phyloP scores from a whole-genome alignment of 1,284 basidiomycete genomes.

The Caloboletus firmus region DNA sequence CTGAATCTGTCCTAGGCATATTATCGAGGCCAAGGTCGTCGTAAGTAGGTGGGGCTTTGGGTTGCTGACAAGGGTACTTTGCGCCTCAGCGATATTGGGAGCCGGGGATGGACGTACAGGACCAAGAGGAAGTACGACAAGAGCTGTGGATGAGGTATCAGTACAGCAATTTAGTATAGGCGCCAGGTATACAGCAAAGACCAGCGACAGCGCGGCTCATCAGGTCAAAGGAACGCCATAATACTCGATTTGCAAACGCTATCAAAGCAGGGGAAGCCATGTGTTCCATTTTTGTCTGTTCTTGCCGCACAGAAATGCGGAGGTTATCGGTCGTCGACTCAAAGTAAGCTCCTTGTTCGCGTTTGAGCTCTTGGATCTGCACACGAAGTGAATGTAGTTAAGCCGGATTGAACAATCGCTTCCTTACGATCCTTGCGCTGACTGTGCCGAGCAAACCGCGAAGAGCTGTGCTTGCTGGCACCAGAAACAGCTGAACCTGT shows the following conservation, averaged over 20 bases:
- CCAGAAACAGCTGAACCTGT: neutral
- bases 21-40: conserved; percentile 12
- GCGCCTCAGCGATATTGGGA: conserved; percentile 2
- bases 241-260: neutral
- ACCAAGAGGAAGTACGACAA: neutral
- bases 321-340: conserved; percentile 29
- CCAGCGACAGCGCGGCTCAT: conserved; percentile 23
- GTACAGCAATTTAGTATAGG: neutral
- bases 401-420: conserved; percentile 47
- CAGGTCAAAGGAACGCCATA: conserved; percentile 8
- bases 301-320: conserved; percentile 8
- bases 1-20: neutral
- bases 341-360: conserved; percentile 19
- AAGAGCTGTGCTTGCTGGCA: neutral
- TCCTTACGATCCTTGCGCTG: conserved; percentile 24
- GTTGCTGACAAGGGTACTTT: conserved; percentile 28
- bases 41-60: conserved; percentile 8
- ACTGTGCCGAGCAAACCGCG: neutral
- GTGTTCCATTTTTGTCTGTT: conserved; percentile 8
- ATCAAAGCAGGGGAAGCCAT: neutral
- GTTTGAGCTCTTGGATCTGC: conserved; percentile 39
- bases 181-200: conserved; percentile 16
- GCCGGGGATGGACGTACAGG: neutral
- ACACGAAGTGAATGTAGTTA: conserved; percentile 45
- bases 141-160: neutral